These are phyloP conservation scores for Circinella umbellata DNA, from an alignment of 371 early-diverging fungal genomes.

Conservation along the genomic window DNA sequence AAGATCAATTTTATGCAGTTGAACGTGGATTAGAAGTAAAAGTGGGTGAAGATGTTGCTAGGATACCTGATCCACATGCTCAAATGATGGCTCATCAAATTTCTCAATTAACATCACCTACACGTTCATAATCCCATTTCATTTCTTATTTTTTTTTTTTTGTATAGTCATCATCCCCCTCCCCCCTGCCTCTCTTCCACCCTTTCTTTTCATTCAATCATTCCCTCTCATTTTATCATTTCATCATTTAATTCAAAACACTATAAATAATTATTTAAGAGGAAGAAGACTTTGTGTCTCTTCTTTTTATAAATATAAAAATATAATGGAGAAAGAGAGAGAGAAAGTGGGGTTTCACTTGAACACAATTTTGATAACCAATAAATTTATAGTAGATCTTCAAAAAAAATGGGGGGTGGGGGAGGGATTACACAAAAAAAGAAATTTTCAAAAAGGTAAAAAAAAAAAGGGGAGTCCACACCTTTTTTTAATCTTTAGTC, in stretches of 20 bases:
- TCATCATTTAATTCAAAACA: too few relatives aligned
- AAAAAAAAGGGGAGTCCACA: neutral
- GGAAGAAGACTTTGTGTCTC: too few relatives aligned
- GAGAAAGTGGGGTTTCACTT: neutral
- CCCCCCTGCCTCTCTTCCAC: too few relatives aligned
- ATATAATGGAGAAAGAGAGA: too few relatives aligned
- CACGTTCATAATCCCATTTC: too few relatives aligned
- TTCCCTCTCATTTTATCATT: too few relatives aligned
- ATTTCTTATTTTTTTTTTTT: too few relatives aligned
- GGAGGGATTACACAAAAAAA: neutral
- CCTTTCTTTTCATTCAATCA: too few relatives aligned
- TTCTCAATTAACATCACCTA: neutral
- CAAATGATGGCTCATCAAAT: slow-evolving; percentile 28
- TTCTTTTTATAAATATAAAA: too few relatives aligned
- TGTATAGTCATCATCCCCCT: too few relatives aligned
- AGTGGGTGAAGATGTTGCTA: slow-evolving; percentile 39
- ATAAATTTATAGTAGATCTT: neutral
- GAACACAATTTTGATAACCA: neutral
- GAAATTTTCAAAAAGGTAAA: neutral
- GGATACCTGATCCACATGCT: slow-evolving; percentile 52
- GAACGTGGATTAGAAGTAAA: slow-evolving; percentile 45
- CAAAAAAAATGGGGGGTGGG: neutral
- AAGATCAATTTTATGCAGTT: slow-evolving; percentile 67
- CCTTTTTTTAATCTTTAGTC: neutral
- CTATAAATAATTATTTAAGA: too few relatives aligned